A percentile compares a stretch with the other conserved stretches of the same genome.
phyloP scores from a whole-genome alignment of 257 asterid genomes.

The Phtheirospermum japonicum region DNA sequence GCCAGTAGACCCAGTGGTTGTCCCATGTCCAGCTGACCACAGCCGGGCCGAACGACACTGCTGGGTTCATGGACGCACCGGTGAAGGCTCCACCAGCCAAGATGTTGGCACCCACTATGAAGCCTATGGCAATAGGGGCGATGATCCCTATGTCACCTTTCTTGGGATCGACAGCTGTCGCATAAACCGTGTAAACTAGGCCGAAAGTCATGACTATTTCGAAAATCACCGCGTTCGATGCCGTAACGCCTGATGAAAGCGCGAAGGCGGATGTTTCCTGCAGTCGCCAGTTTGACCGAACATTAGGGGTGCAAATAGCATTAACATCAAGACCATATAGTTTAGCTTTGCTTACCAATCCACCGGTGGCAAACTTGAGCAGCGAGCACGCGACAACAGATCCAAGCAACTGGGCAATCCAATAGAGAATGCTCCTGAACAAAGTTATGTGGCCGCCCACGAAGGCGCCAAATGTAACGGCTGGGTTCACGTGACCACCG shows the following conservation, averaged over 20 bases:
- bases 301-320: not conserved
- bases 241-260: conserved; percentile 58
- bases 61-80: conserved; percentile 93
- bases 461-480: conserved; percentile 79
- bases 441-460: conserved; percentile 74
- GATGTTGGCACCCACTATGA: conserved; percentile 87
- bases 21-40: conserved; percentile 84
- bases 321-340: too few relatives aligned
- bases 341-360: conserved; percentile 44
- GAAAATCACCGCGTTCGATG: conserved; percentile 60
- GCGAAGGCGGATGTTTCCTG: conserved; percentile 77
- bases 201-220: conserved; percentile 91
- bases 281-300: not conserved
- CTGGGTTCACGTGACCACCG: conserved; percentile 87
- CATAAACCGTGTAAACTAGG: conserved; percentile 78
- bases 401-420: conserved; percentile 84
- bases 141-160: conserved; percentile 69
- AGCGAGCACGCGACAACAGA: conserved; percentile 73
- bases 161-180: conserved; percentile 83
- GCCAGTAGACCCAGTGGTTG: conserved; percentile 88
- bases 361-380: conserved; percentile 73
- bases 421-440: conserved; percentile 49
- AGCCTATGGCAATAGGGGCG: conserved; percentile 82
- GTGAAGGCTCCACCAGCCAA: conserved; percentile 80
- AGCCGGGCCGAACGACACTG: conserved; percentile 84